Percentiles rank a stretch among this genome's conserved stretches.
phyloP scores from a whole-genome alignment of 345 rosid genomes.

The Anacardium occidentale region DNA sequence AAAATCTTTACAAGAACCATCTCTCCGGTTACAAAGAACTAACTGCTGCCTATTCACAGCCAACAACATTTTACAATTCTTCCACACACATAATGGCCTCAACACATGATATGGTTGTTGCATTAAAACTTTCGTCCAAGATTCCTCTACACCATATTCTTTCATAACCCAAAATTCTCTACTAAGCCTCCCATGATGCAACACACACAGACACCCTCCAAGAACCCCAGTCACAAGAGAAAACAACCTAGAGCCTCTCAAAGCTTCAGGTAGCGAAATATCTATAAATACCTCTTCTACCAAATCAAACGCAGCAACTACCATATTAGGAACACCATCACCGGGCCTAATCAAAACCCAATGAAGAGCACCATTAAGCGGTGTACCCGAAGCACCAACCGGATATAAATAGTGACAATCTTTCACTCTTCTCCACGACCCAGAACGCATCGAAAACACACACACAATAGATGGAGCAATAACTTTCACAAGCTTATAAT shows the following conservation, averaged over 20 bases:
- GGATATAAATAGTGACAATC: not conserved
- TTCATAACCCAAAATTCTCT: constrained; percentile 11
- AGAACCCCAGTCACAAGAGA: not conserved
- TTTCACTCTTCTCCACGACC: not conserved
- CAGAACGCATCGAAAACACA: not conserved
- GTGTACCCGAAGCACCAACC: not conserved
- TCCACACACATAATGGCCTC: not conserved
- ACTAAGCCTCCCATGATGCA: not conserved
- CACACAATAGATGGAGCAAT: not conserved
- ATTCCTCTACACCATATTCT: constrained; percentile 4
- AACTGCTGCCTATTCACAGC: not conserved
- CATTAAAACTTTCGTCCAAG: not conserved
- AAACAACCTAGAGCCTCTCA: not conserved
- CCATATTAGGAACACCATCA: not conserved
- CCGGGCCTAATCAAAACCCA: not conserved
- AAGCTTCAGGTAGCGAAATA: not conserved
- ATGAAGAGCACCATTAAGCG: constrained; percentile 1
- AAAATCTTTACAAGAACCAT: not conserved
- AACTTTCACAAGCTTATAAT: too few relatives aligned
- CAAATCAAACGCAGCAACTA: constrained; percentile 3
- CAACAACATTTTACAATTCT: not conserved
- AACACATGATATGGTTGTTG: not conserved
- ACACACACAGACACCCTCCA: not conserved
- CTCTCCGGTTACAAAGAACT: not conserved
- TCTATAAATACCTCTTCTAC: not conserved